Evolutionary conservation across 108 stramenopile genomes (phyloP).

Genomic region (Cyclostephanos tholiformis): DNA sequence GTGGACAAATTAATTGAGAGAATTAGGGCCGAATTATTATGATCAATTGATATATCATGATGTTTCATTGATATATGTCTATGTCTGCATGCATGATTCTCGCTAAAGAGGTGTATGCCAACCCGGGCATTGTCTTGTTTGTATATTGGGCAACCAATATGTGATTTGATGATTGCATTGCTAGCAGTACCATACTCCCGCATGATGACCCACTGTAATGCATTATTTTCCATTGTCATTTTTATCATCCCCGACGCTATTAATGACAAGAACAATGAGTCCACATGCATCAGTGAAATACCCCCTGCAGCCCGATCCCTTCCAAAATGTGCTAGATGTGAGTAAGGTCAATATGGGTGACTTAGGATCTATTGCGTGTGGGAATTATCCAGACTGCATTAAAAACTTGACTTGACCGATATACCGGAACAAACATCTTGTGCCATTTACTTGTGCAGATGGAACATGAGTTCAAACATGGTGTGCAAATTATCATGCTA

Average conservation of each 20-base stretch:
- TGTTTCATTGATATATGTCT: no score
- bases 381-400: background rate
- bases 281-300: background rate
- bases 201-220: background rate
- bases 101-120: background rate
- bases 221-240: background rate
- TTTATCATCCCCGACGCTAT: background rate
- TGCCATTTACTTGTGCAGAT: background rate
- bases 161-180: background rate
- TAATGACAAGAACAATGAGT: background rate
- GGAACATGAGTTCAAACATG: background rate
- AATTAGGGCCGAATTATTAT: no score
- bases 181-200: background rate
- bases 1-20: no score
- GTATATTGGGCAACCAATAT: background rate
- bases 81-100: no score
- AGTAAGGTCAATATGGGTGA: background rate
- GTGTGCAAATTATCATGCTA: background rate
- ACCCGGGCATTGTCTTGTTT: background rate
- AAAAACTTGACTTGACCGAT: background rate
- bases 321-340: background rate
- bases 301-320: constrained; percentile 2
- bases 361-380: background rate
- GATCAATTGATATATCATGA: no score
- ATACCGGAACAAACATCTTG: background rate